These are phyloP conservation scores for Metschnikowia cerradonensis DNA, from an alignment of 805 yeast genomes.

Conservation along the genomic window DNA sequence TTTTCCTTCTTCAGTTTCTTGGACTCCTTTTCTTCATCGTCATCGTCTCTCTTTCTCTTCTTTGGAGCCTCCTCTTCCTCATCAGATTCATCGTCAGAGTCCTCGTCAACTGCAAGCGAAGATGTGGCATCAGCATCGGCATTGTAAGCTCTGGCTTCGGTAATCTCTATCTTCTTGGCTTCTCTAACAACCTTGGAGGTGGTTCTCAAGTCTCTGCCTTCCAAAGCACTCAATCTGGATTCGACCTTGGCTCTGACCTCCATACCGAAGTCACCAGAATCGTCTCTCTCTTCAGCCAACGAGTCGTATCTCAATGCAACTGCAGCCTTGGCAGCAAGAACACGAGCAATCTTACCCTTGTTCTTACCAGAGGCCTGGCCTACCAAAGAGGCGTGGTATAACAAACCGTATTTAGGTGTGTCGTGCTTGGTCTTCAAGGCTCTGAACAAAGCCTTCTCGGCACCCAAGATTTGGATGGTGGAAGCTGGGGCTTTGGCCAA, in stretches of 20 bases:
- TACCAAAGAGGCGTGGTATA: conserved; percentile 90
- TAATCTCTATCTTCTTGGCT: conserved; percentile 79
- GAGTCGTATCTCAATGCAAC: conserved; percentile 96
- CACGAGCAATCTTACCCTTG: conserved; percentile 98
- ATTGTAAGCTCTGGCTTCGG: conserved; percentile 84
- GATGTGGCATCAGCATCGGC: conserved; percentile 82
- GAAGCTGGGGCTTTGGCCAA: conserved; percentile 98
- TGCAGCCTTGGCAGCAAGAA: conserved; percentile 97
- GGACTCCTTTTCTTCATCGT: conserved; percentile 15
- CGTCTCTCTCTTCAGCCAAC: conserved; percentile 93
- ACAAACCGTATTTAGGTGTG: conserved; percentile 94
- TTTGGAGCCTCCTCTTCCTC: conserved; percentile 15
- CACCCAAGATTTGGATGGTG: conserved; percentile 96
- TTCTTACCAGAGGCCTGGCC: conserved; percentile 93
- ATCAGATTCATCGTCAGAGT: conserved; percentile 22
- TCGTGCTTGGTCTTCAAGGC: conserved; percentile 95
- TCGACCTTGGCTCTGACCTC: conserved; percentile 92
- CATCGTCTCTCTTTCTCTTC: conserved; percentile 20
- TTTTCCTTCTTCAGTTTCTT: conserved; percentile 18
- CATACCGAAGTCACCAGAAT: conserved; percentile 89
- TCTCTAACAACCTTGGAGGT: conserved; percentile 79
- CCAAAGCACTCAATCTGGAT: conserved; percentile 87
- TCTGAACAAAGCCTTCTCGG: conserved; percentile 94
- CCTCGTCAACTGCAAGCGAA: conserved; percentile 31
- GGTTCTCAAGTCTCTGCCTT: conserved; percentile 94